phyloP scores from a whole-genome alignment of 306 rosid species.

The Lablab purpureus region DNA sequence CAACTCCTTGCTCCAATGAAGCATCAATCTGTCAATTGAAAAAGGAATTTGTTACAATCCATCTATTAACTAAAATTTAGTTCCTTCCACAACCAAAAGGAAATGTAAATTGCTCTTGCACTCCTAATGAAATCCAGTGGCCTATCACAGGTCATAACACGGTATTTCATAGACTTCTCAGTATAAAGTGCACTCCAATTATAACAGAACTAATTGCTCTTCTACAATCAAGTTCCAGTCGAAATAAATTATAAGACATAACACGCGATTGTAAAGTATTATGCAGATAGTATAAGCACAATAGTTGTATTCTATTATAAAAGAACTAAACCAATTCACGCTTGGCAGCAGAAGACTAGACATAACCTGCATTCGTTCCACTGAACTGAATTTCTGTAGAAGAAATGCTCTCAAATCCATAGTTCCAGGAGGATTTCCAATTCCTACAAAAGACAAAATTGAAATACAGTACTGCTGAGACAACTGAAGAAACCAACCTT shows the following conservation, averaged over 20 bases:
- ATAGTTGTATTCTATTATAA: not conserved
- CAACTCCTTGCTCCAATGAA: conserved; percentile 80
- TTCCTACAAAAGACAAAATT: conserved; percentile 60
- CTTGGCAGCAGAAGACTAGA: conserved; percentile 16
- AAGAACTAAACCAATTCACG: conserved; percentile 17
- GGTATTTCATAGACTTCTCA: conserved; percentile 13
- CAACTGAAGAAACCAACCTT: not conserved
- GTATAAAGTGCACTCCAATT: not conserved
- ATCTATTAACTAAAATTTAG: not conserved
- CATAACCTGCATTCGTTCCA: conserved; percentile 75
- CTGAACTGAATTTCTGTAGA: conserved; percentile 78
- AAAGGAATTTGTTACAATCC: not conserved
- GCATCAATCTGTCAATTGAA: conserved; percentile 65
- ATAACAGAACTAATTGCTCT: conserved; percentile 13
- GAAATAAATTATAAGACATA: not conserved
- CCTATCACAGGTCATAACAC: not conserved
- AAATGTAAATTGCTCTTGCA: not conserved
- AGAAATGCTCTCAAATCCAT: conserved; percentile 91
- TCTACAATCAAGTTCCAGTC: conserved; percentile 6
- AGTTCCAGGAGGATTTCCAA: conserved; percentile 86
- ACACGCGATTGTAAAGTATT: not conserved
- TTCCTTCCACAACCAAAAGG: not conserved
- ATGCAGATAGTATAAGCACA: conserved; percentile 18
- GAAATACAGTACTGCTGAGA: conserved; percentile 32
- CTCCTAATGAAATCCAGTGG: not conserved